Base-by-base conservation (phyloP, 2,329 filamentous ascomycete species). In the Lojkania enalia region DNA sequence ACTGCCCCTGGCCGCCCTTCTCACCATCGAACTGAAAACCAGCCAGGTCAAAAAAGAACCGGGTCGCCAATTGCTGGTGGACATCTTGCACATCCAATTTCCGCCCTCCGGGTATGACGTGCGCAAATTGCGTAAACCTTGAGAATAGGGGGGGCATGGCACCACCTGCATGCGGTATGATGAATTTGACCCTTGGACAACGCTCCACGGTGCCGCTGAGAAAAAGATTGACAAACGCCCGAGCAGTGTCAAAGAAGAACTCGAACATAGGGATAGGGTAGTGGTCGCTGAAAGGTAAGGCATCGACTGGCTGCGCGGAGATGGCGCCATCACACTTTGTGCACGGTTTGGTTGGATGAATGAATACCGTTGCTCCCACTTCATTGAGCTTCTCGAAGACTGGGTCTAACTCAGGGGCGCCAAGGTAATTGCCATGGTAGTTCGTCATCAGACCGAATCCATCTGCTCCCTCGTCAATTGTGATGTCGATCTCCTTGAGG, bases 391-490 rank as follows among this genome's bases (percentile, higher is more conserved):
- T 74, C 2, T 72, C 67, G 49, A 78, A 81, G 11, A 82, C 65
- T 0, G 66, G 60, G 16, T 74, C 71, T 20, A 82, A 69, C 1
- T 49, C 53, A 0, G 62, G 46, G 47, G 78, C 72, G 3, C 80
- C 80, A 0, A 81, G 60, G 53, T 82, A 82, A 11, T 71, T 52
- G 4, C 79, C 79, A 35, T 79, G 73, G 18, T 71, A 71, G 46
- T 82, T 83, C 1, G 79, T 78, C 55, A 78, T 51, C 3, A 82
- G 54, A 0, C 71, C 71, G 36, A 81, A 73, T 1, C 80, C 79
- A 48, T 81, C 77, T 0, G 74, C 75, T 5, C 74, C 70, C 20
- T 75, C 66, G 7, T 66, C 60, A 2, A 74, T 58, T 1, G 70
- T 71, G 2, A 62, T 58, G 0, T 71, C 68, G 20, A 82, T 77